phyloP scores from a whole-genome alignment of 768 basidiomycete species.

The Amylocystis lapponica region DNA sequence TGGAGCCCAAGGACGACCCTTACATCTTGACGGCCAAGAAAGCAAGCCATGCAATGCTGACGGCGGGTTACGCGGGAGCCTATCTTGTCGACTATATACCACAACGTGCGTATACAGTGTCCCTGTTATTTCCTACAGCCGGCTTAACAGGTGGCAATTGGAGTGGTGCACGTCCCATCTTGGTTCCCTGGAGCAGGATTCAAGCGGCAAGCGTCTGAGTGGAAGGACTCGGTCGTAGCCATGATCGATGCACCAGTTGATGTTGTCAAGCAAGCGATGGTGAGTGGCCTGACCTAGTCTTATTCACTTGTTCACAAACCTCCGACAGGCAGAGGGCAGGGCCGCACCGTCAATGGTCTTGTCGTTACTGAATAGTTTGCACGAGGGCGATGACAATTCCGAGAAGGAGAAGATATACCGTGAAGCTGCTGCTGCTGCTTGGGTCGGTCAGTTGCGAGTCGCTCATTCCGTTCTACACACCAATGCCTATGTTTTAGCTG shows the following conservation, averaged over 20 bases:
- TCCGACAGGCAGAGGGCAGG: conserved; percentile 14
- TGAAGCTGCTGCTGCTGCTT: conserved; percentile 15
- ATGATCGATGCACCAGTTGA: conserved; percentile 18
- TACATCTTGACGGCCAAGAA: conserved; percentile 37
- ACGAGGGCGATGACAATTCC: conserved; percentile 7
- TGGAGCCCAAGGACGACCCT: conserved; percentile 36
- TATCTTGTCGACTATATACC: conserved; percentile 40
- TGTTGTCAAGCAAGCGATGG: conserved; percentile 17
- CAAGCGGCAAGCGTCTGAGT: conserved; percentile 15
- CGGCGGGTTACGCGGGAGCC: conserved; percentile 34
- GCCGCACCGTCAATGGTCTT: conserved; percentile 13
- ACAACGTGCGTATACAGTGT: conserved; percentile 17
- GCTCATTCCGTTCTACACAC: too few species aligned
- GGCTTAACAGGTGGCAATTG: too few species aligned
- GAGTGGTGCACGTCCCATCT: conserved; percentile 16
- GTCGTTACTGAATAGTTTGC: conserved; percentile 6
- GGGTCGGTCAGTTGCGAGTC: conserved; percentile 10
- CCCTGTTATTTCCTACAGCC: too few species aligned
- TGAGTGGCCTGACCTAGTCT: background rate
- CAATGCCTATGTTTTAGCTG: too few species aligned
- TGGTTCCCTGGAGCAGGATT: conserved; percentile 25
- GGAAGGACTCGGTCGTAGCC: conserved; percentile 11
- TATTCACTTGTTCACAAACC: too few species aligned
- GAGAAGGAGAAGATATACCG: conserved; percentile 11
- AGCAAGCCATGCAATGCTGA: conserved; percentile 28